Conservation (phyloP, 192 early-diverging fungal species). For the Lunasporangiospora selenospora region DNA sequence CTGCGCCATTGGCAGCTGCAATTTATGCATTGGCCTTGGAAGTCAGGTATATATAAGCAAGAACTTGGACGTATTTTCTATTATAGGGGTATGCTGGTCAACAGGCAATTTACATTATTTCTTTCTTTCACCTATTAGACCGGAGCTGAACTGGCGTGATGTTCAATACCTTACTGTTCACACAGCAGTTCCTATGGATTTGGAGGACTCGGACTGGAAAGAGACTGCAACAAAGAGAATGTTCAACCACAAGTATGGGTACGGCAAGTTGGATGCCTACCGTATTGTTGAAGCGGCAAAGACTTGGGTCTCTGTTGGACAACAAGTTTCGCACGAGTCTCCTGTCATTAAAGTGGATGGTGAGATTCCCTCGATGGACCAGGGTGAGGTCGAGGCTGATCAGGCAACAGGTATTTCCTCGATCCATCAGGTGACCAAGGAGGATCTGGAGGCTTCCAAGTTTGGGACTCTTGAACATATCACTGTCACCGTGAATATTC, state of each 20-base stretch:
- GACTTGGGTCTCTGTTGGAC: constrained; percentile 63
- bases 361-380: constrained; percentile 59
- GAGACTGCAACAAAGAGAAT: constrained; percentile 66
- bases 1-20: constrained; percentile 89
- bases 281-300: constrained; percentile 78
- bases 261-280: constrained; percentile 86
- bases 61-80: not conserved
- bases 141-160: constrained; percentile 92
- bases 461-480: constrained; percentile 82
- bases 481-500: constrained; percentile 81
- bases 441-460: constrained; percentile 57
- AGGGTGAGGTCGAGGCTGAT: constrained; percentile 25
- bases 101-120: no score
- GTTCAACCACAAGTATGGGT: constrained; percentile 93
- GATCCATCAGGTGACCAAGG: constrained; percentile 53
- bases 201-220: constrained; percentile 74
- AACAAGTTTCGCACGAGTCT: constrained; percentile 63
- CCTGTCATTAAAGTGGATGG: constrained; percentile 50
- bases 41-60: constrained; percentile 19
- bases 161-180: constrained; percentile 84
- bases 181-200: constrained; percentile 73
- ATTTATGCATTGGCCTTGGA: constrained; percentile 83
- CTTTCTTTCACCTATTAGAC: constrained; percentile 53
- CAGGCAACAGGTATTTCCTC: constrained; percentile 45
- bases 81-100: not conserved